Evolutionary conservation across 163 green algal genomes (phyloP), one percentile per base, ranked within the genome.

Genomic region (Volvox carteri): DNA sequence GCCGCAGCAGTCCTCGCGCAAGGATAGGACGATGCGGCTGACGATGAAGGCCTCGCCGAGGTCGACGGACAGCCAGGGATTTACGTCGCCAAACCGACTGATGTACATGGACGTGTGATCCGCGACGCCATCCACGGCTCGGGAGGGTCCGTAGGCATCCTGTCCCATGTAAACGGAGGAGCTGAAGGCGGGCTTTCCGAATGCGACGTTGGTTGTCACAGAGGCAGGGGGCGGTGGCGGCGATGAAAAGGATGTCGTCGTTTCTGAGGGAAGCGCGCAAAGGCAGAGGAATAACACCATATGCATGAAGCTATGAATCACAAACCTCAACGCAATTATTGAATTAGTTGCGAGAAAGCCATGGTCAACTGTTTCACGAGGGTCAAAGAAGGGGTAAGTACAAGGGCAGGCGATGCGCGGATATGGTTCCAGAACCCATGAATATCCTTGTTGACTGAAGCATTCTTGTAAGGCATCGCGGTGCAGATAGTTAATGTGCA

Each of bases 31-130:
- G 1, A 81, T n/a, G 46, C 30, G 42, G 28, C 44, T 81, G 25
- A 81, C n/a, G 74, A 23, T 62, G 41, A 67, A 44, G 7, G 28
- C 14, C 74, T 81, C 44, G 28, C 74, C 74, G 7, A 81, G 46
- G 28, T 68, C 74, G 44, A 81, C 50, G 14, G 74, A 81, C 28
- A 81, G 74, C 74, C 74, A 81, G n/a, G 74, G 74, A 37, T 42
- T 67, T 48, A 1, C 7, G 23, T 81, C 74, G 28, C 46, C 46
- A n/a, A 16, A 9, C 28, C 18, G 25, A 35, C 44, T 67, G 46
- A 67, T 39, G 44, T 67, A 81, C 44, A n/a, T 18, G n/a, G 46
- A 41, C 44, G 33, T 60, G 28, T 9, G 46, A 25, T 46, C n/a
- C 21, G n/a, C 37, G 60, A 37, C 11, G 33, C 74, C 74, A 28